Evolutionary conservation across 345 rosid species (phyloP).

Genomic region (Brassica napus): DNA sequence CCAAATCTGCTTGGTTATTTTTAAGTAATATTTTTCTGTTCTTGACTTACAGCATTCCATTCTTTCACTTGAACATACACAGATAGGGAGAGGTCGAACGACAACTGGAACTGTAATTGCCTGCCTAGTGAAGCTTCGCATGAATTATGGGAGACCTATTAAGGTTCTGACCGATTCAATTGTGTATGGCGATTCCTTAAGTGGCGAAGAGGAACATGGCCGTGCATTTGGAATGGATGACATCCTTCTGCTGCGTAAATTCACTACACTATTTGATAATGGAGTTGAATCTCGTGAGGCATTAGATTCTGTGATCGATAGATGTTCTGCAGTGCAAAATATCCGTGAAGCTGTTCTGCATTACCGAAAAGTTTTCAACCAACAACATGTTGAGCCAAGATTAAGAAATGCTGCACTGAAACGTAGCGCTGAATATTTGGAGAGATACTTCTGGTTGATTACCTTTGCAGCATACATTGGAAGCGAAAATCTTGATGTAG

Average conservation of each 20-base stretch:
- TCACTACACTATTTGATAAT: constrained; percentile 86
- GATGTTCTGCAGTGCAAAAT: constrained; percentile 95
- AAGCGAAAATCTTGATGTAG: constrained; percentile 86
- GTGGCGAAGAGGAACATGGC: constrained; percentile 65
- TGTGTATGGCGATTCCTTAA: constrained; percentile 70
- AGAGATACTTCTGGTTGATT: constrained; percentile 83
- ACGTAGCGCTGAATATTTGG: constrained; percentile 95
- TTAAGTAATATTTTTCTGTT: neutral
- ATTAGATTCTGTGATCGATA: constrained; percentile 82
- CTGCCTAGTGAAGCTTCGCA: constrained; percentile 84
- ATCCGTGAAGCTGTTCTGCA: constrained; percentile 87
- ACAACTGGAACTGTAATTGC: constrained; percentile 97
- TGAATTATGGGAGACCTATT: constrained; percentile 82
- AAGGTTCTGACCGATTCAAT: constrained; percentile 58
- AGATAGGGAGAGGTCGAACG: constrained; percentile 99
- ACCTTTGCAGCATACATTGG: constrained; percentile 97
- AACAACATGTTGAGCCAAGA: constrained; percentile 87
- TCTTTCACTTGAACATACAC: constrained; percentile 29
- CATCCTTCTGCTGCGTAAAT: constrained; percentile 78
- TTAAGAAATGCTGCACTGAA: constrained; percentile 80
- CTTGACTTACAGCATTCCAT: neutral
- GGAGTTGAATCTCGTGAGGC: constrained; percentile 90
- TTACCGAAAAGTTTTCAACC: constrained; percentile 83
- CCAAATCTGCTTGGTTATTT: constrained; percentile 8
- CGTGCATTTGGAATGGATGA: constrained; percentile 87